Evolutionary conservation across 192 early-diverging fungal genomes (phyloP), one percentile per base, ranked within the genome.

Genomic region (Coemansia sp.): DNA sequence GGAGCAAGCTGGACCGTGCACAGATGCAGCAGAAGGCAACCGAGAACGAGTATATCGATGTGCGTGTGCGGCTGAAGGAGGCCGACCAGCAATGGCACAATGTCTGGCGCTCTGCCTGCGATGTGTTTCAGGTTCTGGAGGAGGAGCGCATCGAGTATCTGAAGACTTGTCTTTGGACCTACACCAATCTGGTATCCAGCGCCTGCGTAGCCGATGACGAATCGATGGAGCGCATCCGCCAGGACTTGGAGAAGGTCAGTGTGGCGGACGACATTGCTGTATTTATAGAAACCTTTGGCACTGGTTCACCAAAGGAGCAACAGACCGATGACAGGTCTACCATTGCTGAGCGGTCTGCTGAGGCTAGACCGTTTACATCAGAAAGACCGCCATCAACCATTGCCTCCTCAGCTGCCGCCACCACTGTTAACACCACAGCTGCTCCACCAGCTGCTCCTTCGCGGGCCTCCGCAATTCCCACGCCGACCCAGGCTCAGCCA

Each of bases 61-160:
- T 69, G 45, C 26, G 70, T 0, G 39, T 8, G 32, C 66, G 71
- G 8, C 59, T 85, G 42, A 77, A 73, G 52, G 83, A 85, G 15
- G 74, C 78, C 42, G 78, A 85, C 45, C 61, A 52, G 36, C 74
- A 77, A 56, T 85, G 83, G 83, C 69, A 58, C 62, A 71, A 72
- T 45, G 74, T 77, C 19, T 84, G 83, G 83, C 67, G 73, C 9
- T 60, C 68, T 10, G 83, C 83, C 39, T 84, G 83, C 51, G 72
- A 78, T 60, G 75, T 77, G 41, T 84, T 80, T 57, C 72, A 74
- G 48, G 63, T 77, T 15, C 75, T 93, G 43, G 91, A 93, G 71
- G 90, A 92, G 65, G 85, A 91, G 62, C 77, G 91, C 40, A 77
- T 93, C 8, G 89, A 91, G 36, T 91, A 88, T 36, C 68, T 91